Conservation (phyloP, 1,284 basidiomycete genomes). For the Caloboletus firmus region DNA sequence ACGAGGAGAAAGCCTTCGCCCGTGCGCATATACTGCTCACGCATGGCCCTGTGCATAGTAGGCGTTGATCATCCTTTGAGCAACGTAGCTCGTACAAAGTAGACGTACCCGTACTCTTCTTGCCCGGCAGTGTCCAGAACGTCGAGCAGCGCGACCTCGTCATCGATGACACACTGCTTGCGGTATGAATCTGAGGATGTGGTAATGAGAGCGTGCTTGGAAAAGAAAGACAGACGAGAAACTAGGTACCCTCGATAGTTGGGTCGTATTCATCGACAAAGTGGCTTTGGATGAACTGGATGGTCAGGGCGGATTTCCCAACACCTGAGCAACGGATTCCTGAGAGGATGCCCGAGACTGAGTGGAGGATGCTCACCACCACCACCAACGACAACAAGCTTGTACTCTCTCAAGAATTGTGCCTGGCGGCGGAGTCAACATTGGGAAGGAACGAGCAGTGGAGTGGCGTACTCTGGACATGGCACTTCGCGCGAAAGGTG, state of each 20-base stretch:
- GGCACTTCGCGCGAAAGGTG: constrained; percentile 1
- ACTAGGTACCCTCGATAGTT: constrained; percentile 82
- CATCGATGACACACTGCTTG: constrained; percentile 96
- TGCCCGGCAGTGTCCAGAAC: constrained; percentile 99
- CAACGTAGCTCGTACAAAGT: neutral
- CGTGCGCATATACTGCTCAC: constrained; percentile 96
- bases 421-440: constrained; percentile 51
- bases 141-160: constrained; percentile 95
- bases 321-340: constrained; percentile 61
- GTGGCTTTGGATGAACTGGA: constrained; percentile 96
- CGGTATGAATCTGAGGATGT: constrained; percentile 78
- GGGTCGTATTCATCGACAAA: constrained; percentile 99
- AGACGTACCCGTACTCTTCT: constrained; percentile 93
- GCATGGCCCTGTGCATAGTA: constrained; percentile 74
- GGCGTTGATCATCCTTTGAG: neutral
- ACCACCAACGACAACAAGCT: constrained; percentile 96
- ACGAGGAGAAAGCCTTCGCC: constrained; percentile 99
- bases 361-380: constrained; percentile 67
- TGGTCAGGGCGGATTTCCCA: constrained; percentile 95
- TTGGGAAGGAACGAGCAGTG: neutral
- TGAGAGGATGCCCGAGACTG: neutral
- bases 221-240: neutral
- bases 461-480: constrained; percentile 34
- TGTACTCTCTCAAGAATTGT: constrained; percentile 93
- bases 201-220: constrained; percentile 2